Percentiles rank a stretch among this genome's conserved stretches.
These are phyloP conservation scores for Beta lomatogona DNA, from an alignment of 179 eudicot genomes.

Conservation along the genomic window DNA sequence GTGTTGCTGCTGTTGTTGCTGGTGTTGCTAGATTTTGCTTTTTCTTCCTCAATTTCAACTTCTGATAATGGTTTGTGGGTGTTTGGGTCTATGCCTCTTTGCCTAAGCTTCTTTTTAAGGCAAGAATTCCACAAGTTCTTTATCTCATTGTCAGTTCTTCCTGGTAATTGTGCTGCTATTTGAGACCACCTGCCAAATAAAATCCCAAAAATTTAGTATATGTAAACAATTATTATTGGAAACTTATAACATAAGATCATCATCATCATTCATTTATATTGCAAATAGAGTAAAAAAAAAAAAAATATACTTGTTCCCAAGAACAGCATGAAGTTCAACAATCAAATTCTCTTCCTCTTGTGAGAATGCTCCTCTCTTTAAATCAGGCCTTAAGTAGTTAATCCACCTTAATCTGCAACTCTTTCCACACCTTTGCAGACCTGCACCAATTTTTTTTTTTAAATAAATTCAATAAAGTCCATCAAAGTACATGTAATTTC, in stretches of 20 bases:
- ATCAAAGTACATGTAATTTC: background rate
- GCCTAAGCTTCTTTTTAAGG: constrained; percentile 87
- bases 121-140: constrained; percentile 98
- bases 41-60: constrained; percentile 43
- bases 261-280: background rate
- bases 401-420: constrained; percentile 93
- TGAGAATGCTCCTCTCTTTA: constrained; percentile 90
- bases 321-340: constrained; percentile 76
- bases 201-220: background rate
- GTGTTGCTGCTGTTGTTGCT: constrained; percentile 26
- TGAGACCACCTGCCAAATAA: constrained; percentile 75
- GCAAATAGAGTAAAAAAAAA: background rate
- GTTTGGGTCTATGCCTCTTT: constrained; percentile 87
- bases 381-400: constrained; percentile 86
- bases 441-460: constrained; percentile 22
- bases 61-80: constrained; percentile 85
- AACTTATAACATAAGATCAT: background rate
- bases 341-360: constrained; percentile 75
- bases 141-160: constrained; percentile 94
- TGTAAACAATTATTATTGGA: background rate
- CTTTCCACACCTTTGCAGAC: constrained; percentile 88
- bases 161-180: constrained; percentile 90
- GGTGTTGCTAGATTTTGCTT: constrained; percentile 30
- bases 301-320: constrained; percentile 69
- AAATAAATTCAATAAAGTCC: background rate